Conservation (phyloP, 257 asterid genomes). For the Echium plantagineum region DNA sequence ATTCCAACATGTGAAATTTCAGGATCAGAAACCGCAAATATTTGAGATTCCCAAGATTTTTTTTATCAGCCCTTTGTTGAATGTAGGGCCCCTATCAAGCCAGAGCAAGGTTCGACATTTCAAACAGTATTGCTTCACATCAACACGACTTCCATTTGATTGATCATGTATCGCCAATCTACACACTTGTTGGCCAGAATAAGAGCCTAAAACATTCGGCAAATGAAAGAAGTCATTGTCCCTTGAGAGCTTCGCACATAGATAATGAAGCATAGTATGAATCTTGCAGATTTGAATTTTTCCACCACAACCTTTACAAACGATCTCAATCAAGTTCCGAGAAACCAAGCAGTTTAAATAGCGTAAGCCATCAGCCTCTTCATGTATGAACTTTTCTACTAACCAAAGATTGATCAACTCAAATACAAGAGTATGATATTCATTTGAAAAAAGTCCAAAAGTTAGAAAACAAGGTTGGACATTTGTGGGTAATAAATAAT, state of each 20-base stretch:
- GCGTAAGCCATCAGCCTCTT: conserved; percentile 11
- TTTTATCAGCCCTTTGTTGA: background rate
- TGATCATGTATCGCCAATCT: background rate
- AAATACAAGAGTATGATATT: conserved; percentile 5
- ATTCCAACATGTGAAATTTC: background rate
- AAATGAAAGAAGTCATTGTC: conserved; percentile 8
- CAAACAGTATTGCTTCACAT: background rate
- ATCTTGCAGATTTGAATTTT: conserved; percentile 4
- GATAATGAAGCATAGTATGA: conserved; percentile 11
- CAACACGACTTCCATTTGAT: background rate
- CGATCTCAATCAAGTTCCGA: conserved; percentile 14
- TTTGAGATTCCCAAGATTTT: conserved; percentile 2
- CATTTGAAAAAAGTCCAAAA: conserved; percentile 9
- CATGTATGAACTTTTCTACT: conserved; percentile 13
- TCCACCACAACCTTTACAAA: conserved; percentile 9
- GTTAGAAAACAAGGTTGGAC: conserved; percentile 14
- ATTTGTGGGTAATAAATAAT: conserved; percentile 8
- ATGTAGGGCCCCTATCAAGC: background rate
- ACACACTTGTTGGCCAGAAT: background rate
- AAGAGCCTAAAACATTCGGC: background rate
- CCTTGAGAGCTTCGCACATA: conserved; percentile 4
- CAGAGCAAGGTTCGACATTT: conserved; percentile 1
- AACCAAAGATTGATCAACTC: conserved; percentile 13
- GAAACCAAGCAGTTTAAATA: conserved; percentile 8
- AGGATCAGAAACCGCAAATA: conserved; percentile 2